Base-by-base conservation (phyloP, 148 eudicot species). In the Amaranthus hypochondriacus region DNA sequence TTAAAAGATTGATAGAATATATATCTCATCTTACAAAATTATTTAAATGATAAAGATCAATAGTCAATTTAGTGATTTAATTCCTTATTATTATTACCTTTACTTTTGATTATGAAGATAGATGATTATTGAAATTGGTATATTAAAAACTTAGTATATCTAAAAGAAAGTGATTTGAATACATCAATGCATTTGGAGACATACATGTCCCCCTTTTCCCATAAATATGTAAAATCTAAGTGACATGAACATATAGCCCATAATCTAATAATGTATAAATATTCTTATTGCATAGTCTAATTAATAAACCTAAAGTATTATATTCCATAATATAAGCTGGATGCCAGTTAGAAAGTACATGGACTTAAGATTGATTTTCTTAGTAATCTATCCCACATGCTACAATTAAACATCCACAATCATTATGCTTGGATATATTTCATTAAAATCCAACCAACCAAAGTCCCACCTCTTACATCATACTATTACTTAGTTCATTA, bases 301-400 rank as follows among this genome's bases (percentile, higher is more conserved):
- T 54, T 13, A 67, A 47, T 4, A 14, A 28, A 28, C 39, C 39
- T 57, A 5, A n/a, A 57, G 5, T 2, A 60, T 6, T 60, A 60
- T 3, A 18, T 18, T 56, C 39, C 50, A 52, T 65, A 43, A 48
- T 46, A 73, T 12, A 60, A 60, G 52, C 50, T 49, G 62, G 13
- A 65, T 66, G 73, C 71, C 79, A 80, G 79, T 70, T 65, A 57
- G 79, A 76, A 75, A 75, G 82, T 80, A 80, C 76, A 70, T 80
- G 76, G 73, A 3, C 15, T 53, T 56, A 57, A 75, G 68, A 71
- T 76, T 76, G 71, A 77, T 77, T 48, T 58, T 76, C 51, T 51
- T 55, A 73, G 74, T 72, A 80, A 62, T 76, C 83, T 80, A 76
- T 80, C 83, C 39, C 83, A 80, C 83, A 80, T 80, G 83, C 79